A percentile compares a stretch with the other conserved stretches of the same genome.
phyloP scores from a whole-genome alignment of 208 protist genomes.

The Crithidia mellificae region DNA sequence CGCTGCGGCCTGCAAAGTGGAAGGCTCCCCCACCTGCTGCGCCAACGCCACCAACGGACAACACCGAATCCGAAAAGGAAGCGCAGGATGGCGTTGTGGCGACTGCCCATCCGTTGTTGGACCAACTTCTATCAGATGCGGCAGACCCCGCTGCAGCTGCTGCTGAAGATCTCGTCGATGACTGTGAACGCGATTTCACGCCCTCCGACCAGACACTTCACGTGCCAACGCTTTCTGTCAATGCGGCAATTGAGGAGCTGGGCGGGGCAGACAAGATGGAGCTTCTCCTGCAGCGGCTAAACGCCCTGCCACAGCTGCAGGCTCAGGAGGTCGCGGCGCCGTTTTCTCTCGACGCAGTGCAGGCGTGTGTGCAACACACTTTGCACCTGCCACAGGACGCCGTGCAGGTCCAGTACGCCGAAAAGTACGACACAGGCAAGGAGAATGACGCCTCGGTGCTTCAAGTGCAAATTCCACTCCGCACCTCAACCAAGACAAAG shows the following conservation, averaged over 20 bases:
- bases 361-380: background rate
- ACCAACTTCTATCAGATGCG: no score
- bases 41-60: background rate
- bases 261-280: constrained; percentile 20
- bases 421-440: background rate
- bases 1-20: constrained; percentile 1
- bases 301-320: background rate
- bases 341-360: background rate
- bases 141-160: no score
- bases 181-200: background rate
- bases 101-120: background rate
- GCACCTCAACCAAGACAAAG: background rate
- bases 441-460: background rate
- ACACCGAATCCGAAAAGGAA: no score
- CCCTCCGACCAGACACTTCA: background rate
- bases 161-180: background rate
- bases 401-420: background rate
- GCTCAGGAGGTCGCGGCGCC: background rate
- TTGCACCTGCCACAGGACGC: background rate
- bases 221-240: background rate
- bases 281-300: constrained; percentile 11
- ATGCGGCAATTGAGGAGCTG: constrained; percentile 14
- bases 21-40: background rate
- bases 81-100: background rate
- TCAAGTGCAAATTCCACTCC: background rate